Conservation (phyloP, 1,139 yeast species). For the Blastobotrys elegans region DNA sequence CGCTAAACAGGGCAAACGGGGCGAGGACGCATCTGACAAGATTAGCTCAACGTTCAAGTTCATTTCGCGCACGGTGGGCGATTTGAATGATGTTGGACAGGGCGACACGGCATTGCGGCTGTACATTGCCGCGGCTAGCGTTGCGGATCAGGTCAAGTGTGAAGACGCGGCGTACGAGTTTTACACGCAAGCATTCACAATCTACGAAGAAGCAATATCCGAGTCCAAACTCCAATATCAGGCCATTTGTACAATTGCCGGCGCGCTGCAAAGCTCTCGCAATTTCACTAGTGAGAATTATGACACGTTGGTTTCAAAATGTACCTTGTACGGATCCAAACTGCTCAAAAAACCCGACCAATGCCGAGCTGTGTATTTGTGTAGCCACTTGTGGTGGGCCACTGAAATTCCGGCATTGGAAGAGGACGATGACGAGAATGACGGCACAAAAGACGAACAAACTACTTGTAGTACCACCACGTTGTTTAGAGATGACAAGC, state of each 20-base stretch:
- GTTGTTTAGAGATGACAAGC: constrained; percentile 50
- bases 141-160: constrained; percentile 69
- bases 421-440: constrained; percentile 41
- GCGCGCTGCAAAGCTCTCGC: constrained; percentile 56
- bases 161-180: constrained; percentile 79
- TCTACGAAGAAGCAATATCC: constrained; percentile 75
- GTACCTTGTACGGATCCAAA: constrained; percentile 84
- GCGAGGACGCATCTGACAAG: constrained; percentile 31
- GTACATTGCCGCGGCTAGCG: constrained; percentile 43
- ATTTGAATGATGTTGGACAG: constrained; percentile 51
- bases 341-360: constrained; percentile 89
- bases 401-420: constrained; percentile 49
- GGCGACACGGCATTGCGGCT: constrained; percentile 48
- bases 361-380: constrained; percentile 81
- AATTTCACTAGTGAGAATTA: constrained; percentile 58
- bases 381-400: constrained; percentile 95
- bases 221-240: constrained; percentile 59
- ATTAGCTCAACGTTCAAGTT: constrained; percentile 61
- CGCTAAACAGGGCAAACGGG: constrained; percentile 25
- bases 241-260: constrained; percentile 51
- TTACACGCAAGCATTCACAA: constrained; percentile 79
- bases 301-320: constrained; percentile 74
- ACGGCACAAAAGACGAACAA: too few species aligned
- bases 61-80: constrained; percentile 65
- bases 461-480: too few species aligned